A percentile compares a stretch with the other conserved stretches of the same genome.
These are phyloP conservation scores for Voacanga thouarsii DNA, from an alignment of 257 asterid species.

Conservation along the genomic window DNA sequence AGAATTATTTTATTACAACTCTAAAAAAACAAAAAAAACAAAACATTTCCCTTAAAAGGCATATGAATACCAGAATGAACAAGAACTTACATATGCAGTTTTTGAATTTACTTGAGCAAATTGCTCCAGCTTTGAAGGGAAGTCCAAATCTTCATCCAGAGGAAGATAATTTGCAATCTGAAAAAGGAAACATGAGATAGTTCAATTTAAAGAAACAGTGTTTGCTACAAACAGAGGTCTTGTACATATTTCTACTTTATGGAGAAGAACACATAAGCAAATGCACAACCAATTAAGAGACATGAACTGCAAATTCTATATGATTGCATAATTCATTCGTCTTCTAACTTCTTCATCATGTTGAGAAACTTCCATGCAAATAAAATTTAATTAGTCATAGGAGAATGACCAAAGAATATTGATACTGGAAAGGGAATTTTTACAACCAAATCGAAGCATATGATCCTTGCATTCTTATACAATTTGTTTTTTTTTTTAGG, in stretches of 20 bases:
- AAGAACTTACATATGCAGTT: slow-evolving; percentile 65
- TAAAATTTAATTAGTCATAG: background rate
- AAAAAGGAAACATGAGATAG: slow-evolving; percentile 4
- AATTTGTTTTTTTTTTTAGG: no score
- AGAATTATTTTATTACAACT: background rate
- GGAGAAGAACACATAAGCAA: background rate
- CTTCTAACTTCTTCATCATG: no score
- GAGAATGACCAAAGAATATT: background rate
- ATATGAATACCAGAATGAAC: slow-evolving; percentile 13
- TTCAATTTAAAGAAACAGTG: background rate
- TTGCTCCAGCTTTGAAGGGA: slow-evolving; percentile 87
- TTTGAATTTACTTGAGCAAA: slow-evolving; percentile 56
- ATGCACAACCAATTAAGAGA: background rate
- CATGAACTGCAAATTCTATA: background rate
- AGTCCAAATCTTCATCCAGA: slow-evolving; percentile 78
- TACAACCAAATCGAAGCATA: background rate
- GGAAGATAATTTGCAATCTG: slow-evolving; percentile 96
- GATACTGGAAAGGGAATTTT: background rate
- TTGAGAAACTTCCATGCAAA: background rate
- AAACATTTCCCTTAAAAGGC: slow-evolving; percentile 3
- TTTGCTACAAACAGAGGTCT: background rate
- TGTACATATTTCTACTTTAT: background rate
- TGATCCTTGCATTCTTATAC: background rate
- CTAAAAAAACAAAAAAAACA: background rate
- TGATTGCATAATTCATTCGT: background rate